phyloP scores from a whole-genome alignment of 2,329 filamentous ascomycete genomes.

The Fusarium bulbicola region DNA sequence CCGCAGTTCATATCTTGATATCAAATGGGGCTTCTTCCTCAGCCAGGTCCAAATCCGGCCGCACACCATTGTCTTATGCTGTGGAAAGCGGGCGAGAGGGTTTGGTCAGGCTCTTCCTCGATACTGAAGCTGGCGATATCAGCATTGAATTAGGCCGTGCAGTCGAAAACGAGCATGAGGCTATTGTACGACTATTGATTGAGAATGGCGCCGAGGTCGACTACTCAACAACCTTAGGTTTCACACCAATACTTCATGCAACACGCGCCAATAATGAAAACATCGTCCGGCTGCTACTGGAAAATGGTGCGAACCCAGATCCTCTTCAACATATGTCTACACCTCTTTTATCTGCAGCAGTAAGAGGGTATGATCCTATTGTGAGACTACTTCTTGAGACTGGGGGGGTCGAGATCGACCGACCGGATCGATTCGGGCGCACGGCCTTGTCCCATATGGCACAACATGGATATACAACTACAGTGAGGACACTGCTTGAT shows the following conservation, averaged over 20 bases:
- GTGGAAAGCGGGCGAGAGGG: rapidly evolving
- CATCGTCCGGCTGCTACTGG: neutral
- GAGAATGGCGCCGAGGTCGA: rapidly evolving
- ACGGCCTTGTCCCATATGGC: neutral
- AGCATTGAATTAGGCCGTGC: neutral
- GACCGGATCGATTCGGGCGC: neutral
- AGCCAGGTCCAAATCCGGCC: rapidly evolving
- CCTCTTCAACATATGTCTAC: neutral
- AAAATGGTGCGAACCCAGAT: rapidly evolving
- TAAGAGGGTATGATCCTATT: rapidly evolving
- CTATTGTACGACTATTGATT: neutral
- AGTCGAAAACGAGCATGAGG: rapidly evolving
- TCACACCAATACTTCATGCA: rapidly evolving
- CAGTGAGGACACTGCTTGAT: neutral
- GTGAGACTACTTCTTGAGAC: neutral
- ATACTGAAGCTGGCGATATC: rapidly evolving
- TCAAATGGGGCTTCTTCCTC: rapidly evolving
- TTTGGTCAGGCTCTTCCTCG: rapidly evolving
- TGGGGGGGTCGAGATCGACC: neutral
- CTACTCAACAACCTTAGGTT: rapidly evolving
- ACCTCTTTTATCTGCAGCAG: neutral
- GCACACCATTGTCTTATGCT: neutral
- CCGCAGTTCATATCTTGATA: neutral
- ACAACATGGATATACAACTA: neutral
- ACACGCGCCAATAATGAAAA: rapidly evolving